These are phyloP conservation scores for Fusarium bactridioides DNA, from an alignment of 2,329 filamentous ascomycete species.

Conservation along the genomic window DNA sequence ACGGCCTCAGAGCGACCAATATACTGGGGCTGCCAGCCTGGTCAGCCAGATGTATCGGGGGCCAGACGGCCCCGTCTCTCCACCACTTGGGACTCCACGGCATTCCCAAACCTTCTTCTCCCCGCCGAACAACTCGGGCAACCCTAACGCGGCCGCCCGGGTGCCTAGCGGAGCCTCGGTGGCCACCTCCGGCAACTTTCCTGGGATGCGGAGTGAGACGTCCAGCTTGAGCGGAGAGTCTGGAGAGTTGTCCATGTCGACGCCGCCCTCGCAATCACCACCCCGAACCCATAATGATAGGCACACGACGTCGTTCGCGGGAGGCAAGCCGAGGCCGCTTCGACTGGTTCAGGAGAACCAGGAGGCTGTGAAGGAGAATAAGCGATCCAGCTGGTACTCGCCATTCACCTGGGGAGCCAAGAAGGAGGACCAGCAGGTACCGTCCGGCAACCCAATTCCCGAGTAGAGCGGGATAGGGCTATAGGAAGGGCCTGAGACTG, in stretches of 20 bases:
- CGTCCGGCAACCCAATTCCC: conserved; percentile 45
- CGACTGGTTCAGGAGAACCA: conserved; percentile 84
- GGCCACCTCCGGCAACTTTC: conserved; percentile 68
- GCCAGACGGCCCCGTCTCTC: conserved; percentile 69
- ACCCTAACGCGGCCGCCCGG: conserved; percentile 59
- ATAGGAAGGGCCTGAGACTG: conserved; percentile 1
- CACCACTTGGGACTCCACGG: conserved; percentile 64
- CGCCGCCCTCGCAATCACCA: conserved; percentile 61
- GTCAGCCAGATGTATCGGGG: conserved; percentile 92
- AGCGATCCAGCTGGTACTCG: conserved; percentile 70
- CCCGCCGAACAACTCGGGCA: conserved; percentile 57
- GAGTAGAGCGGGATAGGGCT: conserved; percentile 40
- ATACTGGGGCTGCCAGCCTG: conserved; percentile 70
- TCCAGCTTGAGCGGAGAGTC: conserved; percentile 74
- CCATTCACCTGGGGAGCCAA: conserved; percentile 62
- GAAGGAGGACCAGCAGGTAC: conserved; percentile 56
- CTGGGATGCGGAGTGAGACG: conserved; percentile 72
- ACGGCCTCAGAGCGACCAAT: conserved; percentile 71
- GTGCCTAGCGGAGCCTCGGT: conserved; percentile 59
- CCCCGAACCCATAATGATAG: conserved; percentile 61
- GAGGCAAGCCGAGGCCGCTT: conserved; percentile 81
- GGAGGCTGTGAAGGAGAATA: conserved; percentile 60
- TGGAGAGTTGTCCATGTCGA: conserved; percentile 54
- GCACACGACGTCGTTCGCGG: conserved; percentile 62
- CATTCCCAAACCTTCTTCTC: conserved; percentile 72